Conservation (phyloP, 2,329 filamentous ascomycete species). For the Colletotrichum sp. region DNA sequence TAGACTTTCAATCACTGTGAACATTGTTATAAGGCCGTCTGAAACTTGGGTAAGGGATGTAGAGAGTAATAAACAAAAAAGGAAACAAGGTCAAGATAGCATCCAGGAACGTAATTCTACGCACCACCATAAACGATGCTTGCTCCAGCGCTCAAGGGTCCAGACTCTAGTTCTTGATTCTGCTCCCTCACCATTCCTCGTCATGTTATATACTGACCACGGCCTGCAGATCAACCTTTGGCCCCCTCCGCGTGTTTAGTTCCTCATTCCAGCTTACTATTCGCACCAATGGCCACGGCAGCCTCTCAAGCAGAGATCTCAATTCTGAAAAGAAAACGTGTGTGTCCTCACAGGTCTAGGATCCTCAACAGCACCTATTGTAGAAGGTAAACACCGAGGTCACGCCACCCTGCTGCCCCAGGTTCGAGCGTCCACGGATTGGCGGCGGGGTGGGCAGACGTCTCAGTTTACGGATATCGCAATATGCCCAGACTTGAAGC, state of each 20-base stretch:
- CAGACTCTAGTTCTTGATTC: neutral
- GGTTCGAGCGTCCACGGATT: neutral
- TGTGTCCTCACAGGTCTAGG: too few species aligned
- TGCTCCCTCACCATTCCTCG: neutral
- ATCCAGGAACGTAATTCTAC: too few species aligned
- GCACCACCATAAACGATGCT: too few species aligned
- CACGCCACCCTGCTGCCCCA: too few species aligned
- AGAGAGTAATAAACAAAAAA: too few species aligned
- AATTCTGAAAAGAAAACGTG: too few species aligned
- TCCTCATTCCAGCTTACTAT: too few species aligned
- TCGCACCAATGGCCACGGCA: fast-evolving
- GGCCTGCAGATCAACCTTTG: too few species aligned
- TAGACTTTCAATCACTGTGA: neutral
- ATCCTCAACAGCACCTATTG: too few species aligned
- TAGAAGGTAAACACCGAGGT: neutral
- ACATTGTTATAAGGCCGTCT: neutral
- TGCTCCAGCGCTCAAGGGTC: too few species aligned
- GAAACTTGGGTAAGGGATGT: neutral
- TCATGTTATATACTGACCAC: neutral
- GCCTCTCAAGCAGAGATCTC: fast-evolving
- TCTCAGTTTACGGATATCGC: neutral
- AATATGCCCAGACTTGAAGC: neutral
- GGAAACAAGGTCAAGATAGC: too few species aligned
- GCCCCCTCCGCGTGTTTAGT: too few species aligned
- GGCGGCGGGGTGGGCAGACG: neutral